A percentile compares a stretch with the other conserved stretches of the same genome.
Conservation (phyloP, 139 green algal species). For the Axilococcus clingmanii region DNA sequence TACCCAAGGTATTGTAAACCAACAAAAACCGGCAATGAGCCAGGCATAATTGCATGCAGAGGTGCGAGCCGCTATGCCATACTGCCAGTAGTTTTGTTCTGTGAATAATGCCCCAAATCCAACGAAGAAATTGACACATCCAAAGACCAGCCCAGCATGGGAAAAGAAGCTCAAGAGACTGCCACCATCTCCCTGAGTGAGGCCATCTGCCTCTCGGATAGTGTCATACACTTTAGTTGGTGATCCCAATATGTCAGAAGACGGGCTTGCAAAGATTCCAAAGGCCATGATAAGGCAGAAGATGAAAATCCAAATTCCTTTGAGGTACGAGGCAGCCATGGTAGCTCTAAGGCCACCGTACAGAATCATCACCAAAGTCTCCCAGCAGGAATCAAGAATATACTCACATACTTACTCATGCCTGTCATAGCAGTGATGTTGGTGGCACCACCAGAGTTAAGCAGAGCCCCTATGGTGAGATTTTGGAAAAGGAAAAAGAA, state of each 20-base stretch:
- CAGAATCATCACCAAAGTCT: neutral
- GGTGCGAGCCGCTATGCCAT: neutral
- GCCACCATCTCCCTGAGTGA: neutral
- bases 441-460: neutral
- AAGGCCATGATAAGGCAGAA: neutral
- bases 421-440: neutral
- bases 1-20: neutral
- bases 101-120: neutral
- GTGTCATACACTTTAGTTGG: neutral
- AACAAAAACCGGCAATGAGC: neutral
- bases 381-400: neutral
- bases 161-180: neutral
- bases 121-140: neutral
- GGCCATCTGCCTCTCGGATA: neutral
- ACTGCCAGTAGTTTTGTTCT: conserved; percentile 1
- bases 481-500: conserved; percentile 1
- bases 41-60: neutral
- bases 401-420: neutral
- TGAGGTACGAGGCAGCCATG: neutral
- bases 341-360: neutral
- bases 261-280: neutral
- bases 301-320: neutral
- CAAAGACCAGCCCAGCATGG: neutral
- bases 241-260: neutral
- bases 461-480: neutral